Base-by-base conservation (phyloP, 805 yeast species). In the Ogataea corticis region DNA sequence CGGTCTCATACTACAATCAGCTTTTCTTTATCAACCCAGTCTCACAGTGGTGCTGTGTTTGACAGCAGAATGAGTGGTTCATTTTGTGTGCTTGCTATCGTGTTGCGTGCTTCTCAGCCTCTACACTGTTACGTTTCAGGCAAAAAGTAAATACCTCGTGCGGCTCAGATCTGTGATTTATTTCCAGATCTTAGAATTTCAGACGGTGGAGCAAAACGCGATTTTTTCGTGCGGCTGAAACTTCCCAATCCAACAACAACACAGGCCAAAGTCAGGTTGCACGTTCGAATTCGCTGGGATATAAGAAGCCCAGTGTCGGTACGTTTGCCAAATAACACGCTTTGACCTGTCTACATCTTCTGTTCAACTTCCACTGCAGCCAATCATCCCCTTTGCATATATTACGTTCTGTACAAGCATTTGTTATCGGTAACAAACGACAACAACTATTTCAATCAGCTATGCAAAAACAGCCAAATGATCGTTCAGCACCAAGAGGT, bases 401-500 rank as follows among this genome's bases (percentile, higher is more conserved):
- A 6, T 9, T 6, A 21, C 25, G 25, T 21, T 21, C 25, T 21
- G 9, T n/a, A 31, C 41, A 18, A 21, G 33, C 31, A 13, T 13
- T 33, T 41, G 34, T 41, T 4, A 41, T 25, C 14, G 27, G 33
- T 41, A 19, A 33, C 38, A 41, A 34, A 28, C 34, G 12, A 3
- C 35, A 29, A n/a, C 29, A 34, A 27, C 11, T 14, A 29, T 11
- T 30, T 31, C 18, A 31, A 41, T 45, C 45, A 37, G 37, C 30
- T 14, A 40, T 45, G 49, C 28, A 15, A 27, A 18, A 32, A 39
- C 31, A 30, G 18, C 38, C 33, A 23, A 31, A 52, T 45, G 55
- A 45, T 30, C 25, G 45, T 50, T 49, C 33, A 57, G 51, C 23
- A 54, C 38, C 50, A 51, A 37, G 42, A 30, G 33, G 40, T 48